phyloP scores from a whole-genome alignment of 768 basidiomycete genomes.

The Termitomyces sp. region DNA sequence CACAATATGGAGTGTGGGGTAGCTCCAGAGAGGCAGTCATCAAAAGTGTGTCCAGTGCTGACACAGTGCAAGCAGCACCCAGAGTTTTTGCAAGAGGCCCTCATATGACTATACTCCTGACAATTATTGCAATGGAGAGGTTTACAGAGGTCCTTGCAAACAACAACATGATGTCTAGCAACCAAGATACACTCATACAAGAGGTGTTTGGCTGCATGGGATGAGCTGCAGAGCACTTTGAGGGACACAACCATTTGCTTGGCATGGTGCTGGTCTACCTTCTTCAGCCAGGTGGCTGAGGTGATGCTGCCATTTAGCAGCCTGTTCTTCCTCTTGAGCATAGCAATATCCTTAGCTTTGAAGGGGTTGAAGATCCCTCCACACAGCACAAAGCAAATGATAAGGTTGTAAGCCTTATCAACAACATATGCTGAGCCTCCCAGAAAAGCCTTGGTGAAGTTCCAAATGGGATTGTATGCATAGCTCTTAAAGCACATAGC shows the following conservation, averaged over 20 bases:
- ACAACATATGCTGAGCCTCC: background rate
- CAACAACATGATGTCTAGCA: too few species aligned
- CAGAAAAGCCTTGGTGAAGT: background rate
- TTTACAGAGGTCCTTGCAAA: too few species aligned
- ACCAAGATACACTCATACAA: too few species aligned
- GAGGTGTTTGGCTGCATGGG: too few species aligned
- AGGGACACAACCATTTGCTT: too few species aligned
- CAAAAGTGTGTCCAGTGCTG: background rate
- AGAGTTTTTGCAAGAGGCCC: background rate
- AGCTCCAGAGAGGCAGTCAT: background rate
- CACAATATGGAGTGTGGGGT: background rate
- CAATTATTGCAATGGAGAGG: too few species aligned
- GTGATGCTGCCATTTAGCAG: background rate
- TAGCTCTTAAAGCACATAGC: background rate
- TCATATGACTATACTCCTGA: too few species aligned
- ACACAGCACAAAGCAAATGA: background rate
- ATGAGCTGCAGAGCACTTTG: too few species aligned
- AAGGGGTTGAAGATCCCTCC: background rate
- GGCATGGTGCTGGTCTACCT: too few species aligned
- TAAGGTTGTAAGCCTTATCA: background rate
- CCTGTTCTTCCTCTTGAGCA: background rate
- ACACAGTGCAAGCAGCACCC: background rate
- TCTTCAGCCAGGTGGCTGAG: background rate
- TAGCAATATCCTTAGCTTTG: background rate
- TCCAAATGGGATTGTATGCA: background rate